Evolutionary conservation across 2,329 filamentous ascomycete genomes (phyloP).

Genomic region (Tolypocladium ovalisporum): DNA sequence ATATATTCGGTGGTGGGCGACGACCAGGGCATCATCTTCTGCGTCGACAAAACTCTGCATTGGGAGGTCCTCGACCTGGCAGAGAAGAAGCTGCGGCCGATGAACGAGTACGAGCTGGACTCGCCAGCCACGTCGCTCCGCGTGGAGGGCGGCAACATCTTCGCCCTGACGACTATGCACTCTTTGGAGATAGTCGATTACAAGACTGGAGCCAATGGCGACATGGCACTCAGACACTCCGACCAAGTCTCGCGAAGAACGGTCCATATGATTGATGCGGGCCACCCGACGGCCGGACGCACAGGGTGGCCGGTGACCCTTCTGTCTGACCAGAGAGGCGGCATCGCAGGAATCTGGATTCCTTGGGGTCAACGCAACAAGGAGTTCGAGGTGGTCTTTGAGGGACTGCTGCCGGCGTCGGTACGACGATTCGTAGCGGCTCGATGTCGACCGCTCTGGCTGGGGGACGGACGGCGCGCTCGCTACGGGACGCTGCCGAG

Average conservation of each 20-base stretch:
- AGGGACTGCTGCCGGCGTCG: slow-evolving; percentile 43
- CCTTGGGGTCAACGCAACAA: slow-evolving; percentile 28
- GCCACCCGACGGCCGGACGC: slow-evolving; percentile 15
- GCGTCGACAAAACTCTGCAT: slow-evolving; percentile 40
- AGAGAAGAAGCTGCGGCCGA: slow-evolving; percentile 38
- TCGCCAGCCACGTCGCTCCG: slow-evolving; percentile 41
- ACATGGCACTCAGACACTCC: slow-evolving; percentile 30
- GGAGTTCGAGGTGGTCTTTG: slow-evolving; percentile 39
- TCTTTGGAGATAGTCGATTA: slow-evolving; percentile 46
- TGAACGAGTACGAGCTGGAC: slow-evolving; percentile 35
- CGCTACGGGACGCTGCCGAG: slow-evolving; percentile 32
- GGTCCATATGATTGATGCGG: slow-evolving; percentile 35
- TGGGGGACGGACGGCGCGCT: slow-evolving; percentile 16
- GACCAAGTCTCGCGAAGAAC: slow-evolving; percentile 34
- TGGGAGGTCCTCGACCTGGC: slow-evolving; percentile 42
- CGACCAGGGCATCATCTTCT: slow-evolving; percentile 44
- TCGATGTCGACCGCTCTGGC: slow-evolving; percentile 42
- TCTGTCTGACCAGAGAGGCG: slow-evolving; percentile 34
- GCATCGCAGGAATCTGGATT: slow-evolving; percentile 39
- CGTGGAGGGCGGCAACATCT: slow-evolving; percentile 34
- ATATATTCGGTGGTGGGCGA: slow-evolving; percentile 47
- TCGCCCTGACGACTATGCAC: slow-evolving; percentile 41
- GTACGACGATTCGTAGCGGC: slow-evolving; percentile 45
- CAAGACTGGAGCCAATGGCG: slow-evolving; percentile 21
- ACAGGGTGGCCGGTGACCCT: slow-evolving; percentile 31